Base-by-base conservation (phyloP, 257 asterid species). In the Solanum chaucha region DNA sequence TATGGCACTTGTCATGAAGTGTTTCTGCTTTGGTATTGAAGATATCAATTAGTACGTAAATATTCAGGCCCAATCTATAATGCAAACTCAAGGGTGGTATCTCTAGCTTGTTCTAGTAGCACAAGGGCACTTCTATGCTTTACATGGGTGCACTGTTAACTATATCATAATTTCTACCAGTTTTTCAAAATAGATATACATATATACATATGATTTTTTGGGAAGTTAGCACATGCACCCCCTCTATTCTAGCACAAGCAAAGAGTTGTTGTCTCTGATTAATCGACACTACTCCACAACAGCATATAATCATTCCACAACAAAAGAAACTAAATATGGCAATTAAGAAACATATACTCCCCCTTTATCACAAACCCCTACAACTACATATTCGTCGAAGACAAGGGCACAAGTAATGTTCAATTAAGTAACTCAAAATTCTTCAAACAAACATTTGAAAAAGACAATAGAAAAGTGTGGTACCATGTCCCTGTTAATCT, bases 401-500 rank as follows among this genome's bases (percentile, higher is more conserved):
- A 26, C 10, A 44, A 78, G 10, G 64, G 24, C 1, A 26, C 84
- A 28, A 26, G 67, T 46, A 80, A 80, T 46, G 40, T 34, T 26
- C 41, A 80, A 44, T 14, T 2, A 78, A 78, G 15, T 80, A 46
- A 74, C 48, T 74, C 55, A 20, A 80, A 80, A 13, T 77, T 40
- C n/a, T 24, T 77, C 26, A 77, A n/a, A 77, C 8, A 15, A 40
- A 77, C 36, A 77, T 77, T 77, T 77, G 58, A 26, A 59, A 74
- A 71, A 75, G 61, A 85, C 24, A 64, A 88, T 15, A 55, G 87
- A n/a, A 82, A 10, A 91, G 61, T 71, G 44, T 10, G 59, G 83
- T 92, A 95, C 97, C 98, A 88, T 87, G 74, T 92, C 93, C 86
- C 88, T 91, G 82, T 93, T 92, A 26, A 90, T 89, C 90, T 91